Evolutionary conservation across 768 basidiomycete species (phyloP), one percentile per base, ranked within the genome.

Genomic region (Macrolepiota fuliginosa): DNA sequence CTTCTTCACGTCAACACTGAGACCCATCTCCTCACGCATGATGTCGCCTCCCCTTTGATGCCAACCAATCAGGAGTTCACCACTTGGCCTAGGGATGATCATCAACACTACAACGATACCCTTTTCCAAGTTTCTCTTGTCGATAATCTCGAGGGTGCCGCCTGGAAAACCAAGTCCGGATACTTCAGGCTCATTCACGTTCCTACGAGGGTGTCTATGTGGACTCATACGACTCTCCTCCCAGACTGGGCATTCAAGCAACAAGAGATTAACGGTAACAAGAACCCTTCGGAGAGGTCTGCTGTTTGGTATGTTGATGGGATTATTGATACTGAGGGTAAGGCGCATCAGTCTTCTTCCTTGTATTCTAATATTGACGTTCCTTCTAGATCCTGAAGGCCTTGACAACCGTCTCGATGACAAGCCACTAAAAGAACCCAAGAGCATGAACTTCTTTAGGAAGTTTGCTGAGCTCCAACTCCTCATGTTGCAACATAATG

Each of bases 1-100:
- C 83, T 98, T 19, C 79, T 94, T 24, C 97, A 99, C 69, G 83
- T 93, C 70, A 85, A 84, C 72, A 96, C 96, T 10, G 79, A 96
- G 64, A 85, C 87, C 1, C 74, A 87, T 61, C 87, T 99, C 50
- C 76, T 99, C 47, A 97, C 96, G 2, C 97, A 99, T 68, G 97
- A 99, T 72, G 97, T 99, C 61, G 97, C 97, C 0, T 97, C 94
- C 0, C 92, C 97, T 4, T 83, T 95, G 53, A 96, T 94, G 90
- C 89, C 97, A 15, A 99, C 97, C 52, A 98, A 98, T 73, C 95
- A 98, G 71, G 97, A 99, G 73, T 95, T 98, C 74, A 99, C 97
- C 5, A 98, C 97, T 0, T 90, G 88, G 86, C 72, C 88, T 4
- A 89, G 85, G 69, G 89, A 92, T 63, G 92, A 96, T 65, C 77